A percentile compares a stretch with the other conserved stretches of the same genome.
These are phyloP conservation scores for Naganishia vishniacii DNA, from an alignment of 768 basidiomycete species.

Conservation along the genomic window DNA sequence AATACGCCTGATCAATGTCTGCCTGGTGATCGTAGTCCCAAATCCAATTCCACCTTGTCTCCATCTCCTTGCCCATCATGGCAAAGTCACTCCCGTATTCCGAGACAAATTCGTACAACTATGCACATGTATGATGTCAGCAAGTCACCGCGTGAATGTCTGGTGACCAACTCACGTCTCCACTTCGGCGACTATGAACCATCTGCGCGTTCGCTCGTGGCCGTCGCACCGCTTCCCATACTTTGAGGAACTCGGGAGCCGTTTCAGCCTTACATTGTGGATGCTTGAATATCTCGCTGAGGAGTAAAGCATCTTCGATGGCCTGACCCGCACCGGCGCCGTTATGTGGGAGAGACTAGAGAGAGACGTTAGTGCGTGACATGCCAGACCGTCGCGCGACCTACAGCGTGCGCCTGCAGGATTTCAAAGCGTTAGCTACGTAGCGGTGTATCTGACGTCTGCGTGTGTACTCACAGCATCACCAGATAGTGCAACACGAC, in stretches of 20 bases:
- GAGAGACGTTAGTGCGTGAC: background rate
- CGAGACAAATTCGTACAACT: conserved; percentile 12
- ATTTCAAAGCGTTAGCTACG: background rate
- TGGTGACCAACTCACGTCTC: background rate
- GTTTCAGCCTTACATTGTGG: background rate
- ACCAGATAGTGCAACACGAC: background rate
- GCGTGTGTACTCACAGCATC: conserved; percentile 1
- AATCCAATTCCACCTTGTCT: conserved; percentile 22
- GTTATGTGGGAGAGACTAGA: background rate
- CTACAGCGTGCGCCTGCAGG: conserved; percentile 2
- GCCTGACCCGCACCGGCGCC: conserved; percentile 20
- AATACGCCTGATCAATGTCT: conserved; percentile 14
- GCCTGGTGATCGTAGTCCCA: conserved; percentile 12
- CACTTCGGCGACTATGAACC: conserved; percentile 8
- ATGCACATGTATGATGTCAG: background rate
- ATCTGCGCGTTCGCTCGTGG: conserved; percentile 13
- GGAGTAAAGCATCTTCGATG: conserved; percentile 19
- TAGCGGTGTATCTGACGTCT: background rate
- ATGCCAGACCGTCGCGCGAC: background rate
- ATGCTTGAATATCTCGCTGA: conserved; percentile 8
- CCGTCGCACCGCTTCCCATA: conserved; percentile 10
- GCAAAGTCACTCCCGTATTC: background rate
- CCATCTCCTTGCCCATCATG: conserved; percentile 20
- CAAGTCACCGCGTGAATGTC: background rate
- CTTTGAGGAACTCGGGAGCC: background rate